These are phyloP conservation scores for Hymenotorrendiella dingleyae DNA, from an alignment of 2,329 filamentous ascomycete species.

Conservation along the genomic window DNA sequence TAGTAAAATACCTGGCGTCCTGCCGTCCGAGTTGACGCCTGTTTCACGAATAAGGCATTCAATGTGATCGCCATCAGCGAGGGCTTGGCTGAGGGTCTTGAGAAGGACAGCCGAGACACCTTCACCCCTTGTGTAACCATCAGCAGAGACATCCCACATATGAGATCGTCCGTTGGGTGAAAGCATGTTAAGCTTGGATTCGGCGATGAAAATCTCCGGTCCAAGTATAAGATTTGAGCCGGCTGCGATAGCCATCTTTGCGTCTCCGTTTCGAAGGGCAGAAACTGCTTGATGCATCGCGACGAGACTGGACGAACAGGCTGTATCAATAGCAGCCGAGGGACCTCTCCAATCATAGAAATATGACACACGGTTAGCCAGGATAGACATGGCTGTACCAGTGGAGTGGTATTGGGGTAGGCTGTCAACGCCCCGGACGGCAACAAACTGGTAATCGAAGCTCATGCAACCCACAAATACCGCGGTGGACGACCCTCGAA, in stretches of 20 bases:
- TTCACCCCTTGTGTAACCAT: conserved; percentile 35
- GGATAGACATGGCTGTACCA: too few relatives aligned
- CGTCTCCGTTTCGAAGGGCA: conserved; percentile 15
- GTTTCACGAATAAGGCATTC: conserved; percentile 44
- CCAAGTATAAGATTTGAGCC: conserved; percentile 20
- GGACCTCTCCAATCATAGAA: too few relatives aligned
- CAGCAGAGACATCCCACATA: conserved; percentile 27
- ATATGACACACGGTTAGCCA: too few relatives aligned
- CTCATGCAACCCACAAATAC: too few relatives aligned
- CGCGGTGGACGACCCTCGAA: too few relatives aligned
- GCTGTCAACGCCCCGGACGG: too few relatives aligned
- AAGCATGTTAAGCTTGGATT: conserved; percentile 37
- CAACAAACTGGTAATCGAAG: too few relatives aligned
- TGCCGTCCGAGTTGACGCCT: conserved; percentile 45
- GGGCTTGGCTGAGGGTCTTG: conserved; percentile 45
- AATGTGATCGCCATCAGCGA: conserved; percentile 52
- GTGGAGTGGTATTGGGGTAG: too few relatives aligned
- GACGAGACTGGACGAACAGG: too few relatives aligned
- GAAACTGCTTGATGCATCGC: too few relatives aligned
- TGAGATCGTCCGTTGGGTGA: conserved; percentile 33
- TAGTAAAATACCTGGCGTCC: conserved; percentile 32
- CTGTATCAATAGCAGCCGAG: too few relatives aligned
- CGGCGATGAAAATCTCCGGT: conserved; percentile 30
- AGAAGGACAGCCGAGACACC: conserved; percentile 52
- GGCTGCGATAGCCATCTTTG: conserved; percentile 14